Conservation (phyloP, 1,139 yeast genomes). For the Lodderomyces jiufengensis region DNA sequence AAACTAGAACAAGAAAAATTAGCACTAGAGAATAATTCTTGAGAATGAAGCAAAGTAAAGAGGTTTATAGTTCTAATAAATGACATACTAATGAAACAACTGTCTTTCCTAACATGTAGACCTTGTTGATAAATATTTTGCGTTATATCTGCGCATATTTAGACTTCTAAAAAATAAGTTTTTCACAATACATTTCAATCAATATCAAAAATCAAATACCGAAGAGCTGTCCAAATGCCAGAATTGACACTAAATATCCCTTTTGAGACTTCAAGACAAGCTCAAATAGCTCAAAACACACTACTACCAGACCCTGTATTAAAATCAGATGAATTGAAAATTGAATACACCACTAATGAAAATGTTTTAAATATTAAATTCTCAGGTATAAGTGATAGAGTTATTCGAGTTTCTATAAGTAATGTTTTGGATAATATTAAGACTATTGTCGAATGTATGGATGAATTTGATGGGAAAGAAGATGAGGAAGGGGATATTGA, state of each 20-base stretch:
- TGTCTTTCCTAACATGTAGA: too few relatives aligned
- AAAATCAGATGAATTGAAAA: conserved; percentile 56
- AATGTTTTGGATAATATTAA: conserved; percentile 62
- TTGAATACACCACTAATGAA: conserved; percentile 32
- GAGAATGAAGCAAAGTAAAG: too few relatives aligned
- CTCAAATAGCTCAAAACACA: conserved; percentile 56
- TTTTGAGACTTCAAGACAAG: conserved; percentile 56
- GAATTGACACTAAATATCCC: conserved; percentile 35
- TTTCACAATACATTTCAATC: too few relatives aligned
- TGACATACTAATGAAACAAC: too few relatives aligned
- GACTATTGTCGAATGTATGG: conserved; percentile 65
- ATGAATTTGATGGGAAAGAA: conserved; percentile 49
- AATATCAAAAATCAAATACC: too few relatives aligned
- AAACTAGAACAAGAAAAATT: conserved; percentile 40
- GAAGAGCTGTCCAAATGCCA: too few relatives aligned
- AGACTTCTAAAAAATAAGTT: too few relatives aligned
- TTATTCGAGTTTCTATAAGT: conserved; percentile 67
- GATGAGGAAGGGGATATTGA: conserved; percentile 10
- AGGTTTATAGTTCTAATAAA: too few relatives aligned
- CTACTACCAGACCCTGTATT: conserved; percentile 77
- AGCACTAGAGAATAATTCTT: neutral
- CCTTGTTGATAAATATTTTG: too few relatives aligned
- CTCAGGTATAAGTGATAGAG: conserved; percentile 57
- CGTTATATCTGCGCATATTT: too few relatives aligned
- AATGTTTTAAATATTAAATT: conserved; percentile 40